Base-by-base conservation (phyloP, 495 filamentous ascomycete genomes). In the Cladorrhinum samala region DNA sequence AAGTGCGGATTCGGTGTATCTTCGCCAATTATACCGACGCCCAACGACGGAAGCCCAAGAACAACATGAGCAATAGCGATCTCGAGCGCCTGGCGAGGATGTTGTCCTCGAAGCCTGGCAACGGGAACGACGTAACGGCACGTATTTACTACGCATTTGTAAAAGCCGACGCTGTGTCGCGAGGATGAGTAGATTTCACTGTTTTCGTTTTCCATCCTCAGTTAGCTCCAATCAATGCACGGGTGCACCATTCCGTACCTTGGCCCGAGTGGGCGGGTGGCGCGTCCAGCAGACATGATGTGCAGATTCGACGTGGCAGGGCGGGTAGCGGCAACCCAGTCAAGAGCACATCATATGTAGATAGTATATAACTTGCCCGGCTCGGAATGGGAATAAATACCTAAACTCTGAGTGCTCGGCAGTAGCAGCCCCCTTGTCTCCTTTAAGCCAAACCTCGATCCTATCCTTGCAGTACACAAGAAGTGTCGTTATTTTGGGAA, bases 71-170 rank as follows among this genome's bases (percentile, higher is more conserved):
- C 64, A 33, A 74, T 51, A 19, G 67, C 66, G 14, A 53, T 36
- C 38, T 66, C 53, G 11, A 72, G 27, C 6, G 46, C 27, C 2
- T 45, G 43, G 3, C 44, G 49, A 2, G 60, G 20, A 13, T 45
- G 19, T 11, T 21, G 19, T 7, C 47, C 44, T 9, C 48, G 27
- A 8, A 49, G 36, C 11, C n/a, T 20, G 16, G 49, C 11, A 19
- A 23, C 9, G 0, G 66, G 59, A 7, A 67, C 50, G 16, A 50
- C 14, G 42, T 65, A 72, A 9, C 66, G 64, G 46, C 62, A 66
- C 2, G 63, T 67, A 14, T 69, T 60, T 47, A 68, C 61, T 0
- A 69, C 65, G 50, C 61, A 64, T 21, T 54, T 50, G 53, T 72
- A 69, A 14, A 72, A 56, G 23, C 59, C 62, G 16, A 72, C 37